Evolutionary conservation across 2,329 filamentous ascomycete genomes (phyloP), one percentile per base, ranked within the genome.

Genomic region (Fusarium sp.): DNA sequence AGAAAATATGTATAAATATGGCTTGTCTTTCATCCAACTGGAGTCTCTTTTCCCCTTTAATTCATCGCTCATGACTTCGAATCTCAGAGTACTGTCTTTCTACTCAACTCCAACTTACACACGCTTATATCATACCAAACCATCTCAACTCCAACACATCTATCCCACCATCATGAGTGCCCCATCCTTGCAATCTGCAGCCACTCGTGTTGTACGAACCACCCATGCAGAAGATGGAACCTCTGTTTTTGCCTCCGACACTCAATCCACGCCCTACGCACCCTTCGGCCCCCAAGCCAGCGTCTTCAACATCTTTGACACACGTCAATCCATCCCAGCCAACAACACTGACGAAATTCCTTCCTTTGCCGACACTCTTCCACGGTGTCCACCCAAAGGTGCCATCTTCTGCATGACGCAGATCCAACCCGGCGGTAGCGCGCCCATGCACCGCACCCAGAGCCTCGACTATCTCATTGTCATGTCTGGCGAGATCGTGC

Each of bases 361-460:
- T 18, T 73, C 69, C 16, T 73, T 75, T 32, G 48, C 60, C 14
- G 69, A 74, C 14, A 72, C 72, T 10, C 68, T 84, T 4, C 83
- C 84, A 0, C 80, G 82, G 25, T 83, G 81, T n/a, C 77, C 82
- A 6, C 81, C 81, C 0, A 39, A 66, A 5, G 85, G 84, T 10
- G 73, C 81, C n/a, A 67, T 81, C 20, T 84, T 85, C 71, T 77
- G 79, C 64, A 67, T 83, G 39, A 76, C 76, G 2, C 76, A 84
- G 72, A 77, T 83, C 57, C 76, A 78, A 20, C 80, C 81, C 4
- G 74, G 71, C 0, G 75, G 64, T 16, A 75, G 67, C 56, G 79
- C 77, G 9, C 84, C 84, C 1, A 83, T 86, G 81, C 85, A 86
- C 69, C 83, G 84, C 14, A 86, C 84, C 1, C 59, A 80, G 37